Conservation (phyloP, 73 alveolate species). For the Paramecium octaurelia region DNA sequence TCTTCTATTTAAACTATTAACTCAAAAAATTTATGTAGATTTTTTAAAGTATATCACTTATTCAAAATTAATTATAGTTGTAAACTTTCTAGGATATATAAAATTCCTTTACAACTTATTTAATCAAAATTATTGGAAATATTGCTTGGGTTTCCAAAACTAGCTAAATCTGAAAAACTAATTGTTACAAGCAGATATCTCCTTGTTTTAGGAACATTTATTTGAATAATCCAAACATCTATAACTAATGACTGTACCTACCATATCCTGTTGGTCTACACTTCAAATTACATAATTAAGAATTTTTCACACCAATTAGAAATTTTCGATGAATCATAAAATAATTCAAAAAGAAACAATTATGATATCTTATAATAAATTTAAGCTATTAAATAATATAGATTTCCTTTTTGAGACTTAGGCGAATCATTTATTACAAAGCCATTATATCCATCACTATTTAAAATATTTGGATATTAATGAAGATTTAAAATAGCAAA, state of each 20-base stretch:
- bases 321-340: not conserved
- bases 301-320: not conserved
- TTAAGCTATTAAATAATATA: not conserved
- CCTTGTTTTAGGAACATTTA: constrained; percentile 16
- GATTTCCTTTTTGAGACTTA: not conserved
- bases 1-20: constrained; percentile 25
- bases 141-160: not conserved
- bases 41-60: not conserved
- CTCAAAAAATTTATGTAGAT: constrained; percentile 16
- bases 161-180: constrained; percentile 1
- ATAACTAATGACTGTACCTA: not conserved
- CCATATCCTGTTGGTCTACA: not conserved
- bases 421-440: not conserved
- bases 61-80: not conserved
- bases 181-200: constrained; percentile 10
- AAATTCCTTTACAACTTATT: not conserved
- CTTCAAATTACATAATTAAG: not conserved
- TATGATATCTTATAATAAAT: constrained; percentile 11
- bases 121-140: not conserved
- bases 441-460: not conserved
- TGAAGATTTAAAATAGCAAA: not conserved
- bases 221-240: constrained; percentile 32
- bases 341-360: not conserved
- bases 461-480: not conserved
- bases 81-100: not conserved